Percentiles rank a stretch among this genome's conserved stretches.
These are phyloP conservation scores for Schwanniomyces etchellsii DNA, from an alignment of 1,139 yeast genomes.

Conservation along the genomic window DNA sequence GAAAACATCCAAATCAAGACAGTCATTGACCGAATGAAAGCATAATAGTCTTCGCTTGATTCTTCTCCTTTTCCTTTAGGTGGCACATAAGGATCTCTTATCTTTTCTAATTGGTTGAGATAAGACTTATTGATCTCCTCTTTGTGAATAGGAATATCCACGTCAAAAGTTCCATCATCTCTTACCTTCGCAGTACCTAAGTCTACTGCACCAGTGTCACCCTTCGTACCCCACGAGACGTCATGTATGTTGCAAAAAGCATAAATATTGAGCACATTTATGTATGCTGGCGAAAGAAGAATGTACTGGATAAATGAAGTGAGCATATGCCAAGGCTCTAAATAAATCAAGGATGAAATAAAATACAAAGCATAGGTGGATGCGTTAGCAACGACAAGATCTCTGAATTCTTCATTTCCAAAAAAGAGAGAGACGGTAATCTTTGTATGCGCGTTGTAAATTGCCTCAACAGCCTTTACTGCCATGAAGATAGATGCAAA, in stretches of 20 bases:
- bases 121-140: conserved; percentile 59
- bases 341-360: conserved; percentile 40
- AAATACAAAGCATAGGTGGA: conserved; percentile 45
- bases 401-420: conserved; percentile 39
- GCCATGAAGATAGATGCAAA: conserved; percentile 54
- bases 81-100: conserved; percentile 36
- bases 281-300: conserved; percentile 42
- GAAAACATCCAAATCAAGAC: conserved; percentile 76
- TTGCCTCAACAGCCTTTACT: conserved; percentile 35
- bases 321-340: conserved; percentile 51
- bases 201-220: conserved; percentile 39
- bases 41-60: conserved; percentile 64
- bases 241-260: conserved; percentile 49
- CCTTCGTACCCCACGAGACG: conserved; percentile 49
- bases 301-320: conserved; percentile 43
- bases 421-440: conserved; percentile 37
- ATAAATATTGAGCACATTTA: conserved; percentile 43
- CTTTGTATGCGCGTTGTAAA: conserved; percentile 22
- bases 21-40: conserved; percentile 73
- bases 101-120: conserved; percentile 57
- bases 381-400: conserved; percentile 42
- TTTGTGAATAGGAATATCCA: conserved; percentile 62
- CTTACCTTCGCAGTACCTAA: conserved; percentile 57
- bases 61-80: conserved; percentile 30
- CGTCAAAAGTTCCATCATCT: conserved; percentile 61